Evolutionary conservation across 352 stramenopile species (phyloP).

Genomic region (Phytopythium cucurbitacearum): DNA sequence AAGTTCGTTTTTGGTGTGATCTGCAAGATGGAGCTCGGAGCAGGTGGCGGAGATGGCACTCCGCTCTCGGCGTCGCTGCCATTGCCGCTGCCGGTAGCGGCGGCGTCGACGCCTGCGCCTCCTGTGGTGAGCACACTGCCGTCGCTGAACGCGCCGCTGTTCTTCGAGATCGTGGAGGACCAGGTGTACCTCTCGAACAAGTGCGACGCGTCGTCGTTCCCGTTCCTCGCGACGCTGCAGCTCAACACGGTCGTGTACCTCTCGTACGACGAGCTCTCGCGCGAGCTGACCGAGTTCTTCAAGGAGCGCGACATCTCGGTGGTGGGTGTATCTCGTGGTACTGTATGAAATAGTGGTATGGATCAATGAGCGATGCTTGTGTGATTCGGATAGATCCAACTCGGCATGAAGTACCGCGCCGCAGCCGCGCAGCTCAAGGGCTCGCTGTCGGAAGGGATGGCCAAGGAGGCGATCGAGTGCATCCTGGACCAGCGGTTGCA

Average conservation of each 20-base stretch:
- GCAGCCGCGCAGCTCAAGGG: slow-evolving; percentile 58
- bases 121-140: slow-evolving; percentile 53
- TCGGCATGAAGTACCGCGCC: slow-evolving; percentile 78
- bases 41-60: neutral
- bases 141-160: slow-evolving; percentile 78
- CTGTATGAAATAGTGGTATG: neutral
- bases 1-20: no score
- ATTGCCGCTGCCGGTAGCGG: slow-evolving; percentile 7
- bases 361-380: neutral
- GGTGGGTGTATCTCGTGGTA: slow-evolving; percentile 19
- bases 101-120: slow-evolving; percentile 9
- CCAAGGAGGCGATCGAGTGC: slow-evolving; percentile 82
- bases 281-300: slow-evolving; percentile 76
- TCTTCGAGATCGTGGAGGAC: slow-evolving; percentile 87
- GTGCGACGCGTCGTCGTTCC: slow-evolving; percentile 80
- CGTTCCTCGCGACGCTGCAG: slow-evolving; percentile 73
- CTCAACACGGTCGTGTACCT: slow-evolving; percentile 86
- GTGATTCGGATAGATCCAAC: slow-evolving; percentile 46
- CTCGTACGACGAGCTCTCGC: slow-evolving; percentile 78
- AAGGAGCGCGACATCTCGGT: slow-evolving; percentile 78
- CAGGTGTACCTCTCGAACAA: slow-evolving; percentile 86
- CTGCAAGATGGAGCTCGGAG: no score
- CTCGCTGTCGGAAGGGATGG: slow-evolving; percentile 72
- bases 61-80: neutral
- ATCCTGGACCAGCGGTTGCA: slow-evolving; percentile 77